Conservation (phyloP, 805 yeast genomes). For the Sugiyamaella americana region DNA sequence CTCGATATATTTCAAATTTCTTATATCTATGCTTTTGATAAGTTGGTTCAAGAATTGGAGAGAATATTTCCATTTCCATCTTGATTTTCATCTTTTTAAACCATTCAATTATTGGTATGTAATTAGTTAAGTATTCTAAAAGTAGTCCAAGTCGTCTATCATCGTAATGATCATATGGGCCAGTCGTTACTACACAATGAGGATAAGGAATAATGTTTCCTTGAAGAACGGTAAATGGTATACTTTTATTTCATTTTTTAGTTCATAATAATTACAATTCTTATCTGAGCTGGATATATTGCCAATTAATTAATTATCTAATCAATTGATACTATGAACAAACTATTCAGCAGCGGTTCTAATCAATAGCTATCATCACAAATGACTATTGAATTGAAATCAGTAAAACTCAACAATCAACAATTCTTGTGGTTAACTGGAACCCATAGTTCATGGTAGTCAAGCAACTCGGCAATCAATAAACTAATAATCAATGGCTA, state of each 20-base stretch:
- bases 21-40: neutral
- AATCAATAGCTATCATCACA: too few species aligned
- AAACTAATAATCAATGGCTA: too few species aligned
- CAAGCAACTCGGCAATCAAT: too few species aligned
- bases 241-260: conserved; percentile 4
- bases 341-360: too few species aligned
- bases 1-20: neutral
- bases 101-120: conserved; percentile 11
- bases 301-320: too few species aligned
- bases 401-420: too few species aligned
- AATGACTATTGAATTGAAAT: too few species aligned
- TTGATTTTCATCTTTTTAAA: neutral
- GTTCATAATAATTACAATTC: neutral
- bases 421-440: too few species aligned
- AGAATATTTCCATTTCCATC: neutral
- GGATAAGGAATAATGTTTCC: conserved; percentile 15
- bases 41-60: neutral
- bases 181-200: conserved; percentile 10
- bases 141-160: conserved; percentile 10
- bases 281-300: too few species aligned
- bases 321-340: too few species aligned
- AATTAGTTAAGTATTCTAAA: conserved; percentile 8
- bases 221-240: conserved; percentile 13
- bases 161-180: conserved; percentile 10
- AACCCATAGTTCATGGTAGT: too few species aligned